phyloP scores from a whole-genome alignment of 129 eudicot species.

The Lactuca saligna region DNA sequence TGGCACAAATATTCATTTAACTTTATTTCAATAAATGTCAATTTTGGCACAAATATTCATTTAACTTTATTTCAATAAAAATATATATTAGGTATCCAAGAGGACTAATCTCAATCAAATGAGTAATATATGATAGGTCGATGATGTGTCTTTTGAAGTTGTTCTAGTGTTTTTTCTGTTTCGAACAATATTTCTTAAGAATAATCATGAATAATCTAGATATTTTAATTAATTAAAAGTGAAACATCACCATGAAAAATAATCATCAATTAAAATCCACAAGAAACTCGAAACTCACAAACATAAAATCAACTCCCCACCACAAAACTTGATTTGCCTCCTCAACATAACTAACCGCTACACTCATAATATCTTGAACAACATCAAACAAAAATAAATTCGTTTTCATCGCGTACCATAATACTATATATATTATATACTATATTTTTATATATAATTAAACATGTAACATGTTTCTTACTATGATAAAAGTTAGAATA shows the following conservation, averaged over 20 bases:
- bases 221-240: too few species aligned
- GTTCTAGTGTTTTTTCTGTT: background rate
- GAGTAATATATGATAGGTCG: background rate
- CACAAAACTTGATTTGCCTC: background rate
- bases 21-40: background rate
- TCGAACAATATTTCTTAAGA: background rate
- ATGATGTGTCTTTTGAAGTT: background rate
- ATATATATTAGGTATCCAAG: background rate
- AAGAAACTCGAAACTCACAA: slow-evolving; percentile 6
- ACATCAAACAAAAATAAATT: too few species aligned
- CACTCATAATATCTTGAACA: background rate
- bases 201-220: too few species aligned
- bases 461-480: too few species aligned
- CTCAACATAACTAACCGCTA: background rate
- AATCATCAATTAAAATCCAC: background rate
- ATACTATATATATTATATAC: too few species aligned
- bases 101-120: background rate
- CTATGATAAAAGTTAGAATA: too few species aligned
- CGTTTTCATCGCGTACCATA: too few species aligned
- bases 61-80: background rate
- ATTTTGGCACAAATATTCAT: background rate
- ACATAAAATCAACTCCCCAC: background rate
- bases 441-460: too few species aligned
- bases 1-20: background rate
- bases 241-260: too few species aligned